Conservation (phyloP, 495 filamentous ascomycete species). For the Rhizodiscina lignyota region DNA sequence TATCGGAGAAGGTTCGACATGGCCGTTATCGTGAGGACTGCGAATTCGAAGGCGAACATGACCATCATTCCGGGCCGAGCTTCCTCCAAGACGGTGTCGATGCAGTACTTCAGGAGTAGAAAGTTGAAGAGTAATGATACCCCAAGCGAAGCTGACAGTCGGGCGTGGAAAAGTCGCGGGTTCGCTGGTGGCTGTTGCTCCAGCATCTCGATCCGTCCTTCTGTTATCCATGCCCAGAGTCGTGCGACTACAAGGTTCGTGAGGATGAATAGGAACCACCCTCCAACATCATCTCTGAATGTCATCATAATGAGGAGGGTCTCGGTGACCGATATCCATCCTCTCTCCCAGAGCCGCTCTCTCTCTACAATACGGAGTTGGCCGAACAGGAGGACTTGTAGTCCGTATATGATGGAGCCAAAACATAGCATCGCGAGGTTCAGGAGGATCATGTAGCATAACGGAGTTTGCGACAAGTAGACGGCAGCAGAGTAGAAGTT, state of each 20-base stretch:
- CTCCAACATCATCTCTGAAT: slow-evolving; percentile 85
- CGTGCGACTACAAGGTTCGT: slow-evolving; percentile 80
- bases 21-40: slow-evolving; percentile 65
- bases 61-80: slow-evolving; percentile 97
- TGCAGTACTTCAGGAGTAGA: slow-evolving; percentile 61
- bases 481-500: slow-evolving; percentile 98
- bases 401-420: slow-evolving; percentile 60
- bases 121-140: slow-evolving; percentile 61
- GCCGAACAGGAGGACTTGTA: slow-evolving; percentile 84
- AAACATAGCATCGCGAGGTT: slow-evolving; percentile 71
- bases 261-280: slow-evolving; percentile 92
- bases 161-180: slow-evolving; percentile 73
- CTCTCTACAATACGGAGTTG: slow-evolving; percentile 83
- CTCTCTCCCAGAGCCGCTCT: slow-evolving; percentile 92
- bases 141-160: slow-evolving; percentile 61
- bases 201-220: slow-evolving; percentile 80
- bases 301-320: slow-evolving; percentile 98
- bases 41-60: slow-evolving; percentile 98
- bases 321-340: slow-evolving; percentile 93
- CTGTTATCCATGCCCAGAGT: slow-evolving; percentile 96
- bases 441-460: slow-evolving; percentile 84
- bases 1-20: slow-evolving; percentile 66
- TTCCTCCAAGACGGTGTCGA: slow-evolving; percentile 65
- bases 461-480: slow-evolving; percentile 86
- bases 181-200: slow-evolving; percentile 92